Evolutionary conservation across 75 land plant species (phyloP).

Genomic region (Selaginella tamariscina): DNA sequence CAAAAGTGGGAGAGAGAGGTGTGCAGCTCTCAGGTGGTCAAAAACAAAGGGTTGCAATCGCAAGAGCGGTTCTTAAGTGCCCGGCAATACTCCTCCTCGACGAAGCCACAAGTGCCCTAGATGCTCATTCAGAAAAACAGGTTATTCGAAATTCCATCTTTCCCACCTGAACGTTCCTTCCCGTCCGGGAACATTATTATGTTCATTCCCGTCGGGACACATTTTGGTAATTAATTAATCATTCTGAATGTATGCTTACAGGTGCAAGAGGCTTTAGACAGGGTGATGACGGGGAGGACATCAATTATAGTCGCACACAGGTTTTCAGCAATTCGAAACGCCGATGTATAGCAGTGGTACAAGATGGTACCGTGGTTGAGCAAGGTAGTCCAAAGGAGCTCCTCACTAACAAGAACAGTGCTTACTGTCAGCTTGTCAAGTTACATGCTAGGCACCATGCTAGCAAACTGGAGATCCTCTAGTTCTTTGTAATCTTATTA

Average conservation of each 20-base stretch:
- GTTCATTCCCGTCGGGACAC: no score
- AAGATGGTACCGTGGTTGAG: slow-evolving; percentile 23
- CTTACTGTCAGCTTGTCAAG: slow-evolving; percentile 13
- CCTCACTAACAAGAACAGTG: slow-evolving; percentile 8
- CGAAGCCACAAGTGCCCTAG: slow-evolving; percentile 42
- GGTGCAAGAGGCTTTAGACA: slow-evolving; percentile 35
- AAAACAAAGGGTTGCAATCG: slow-evolving; percentile 37
- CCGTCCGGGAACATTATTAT: no score
- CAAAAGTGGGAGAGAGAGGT: slow-evolving; percentile 32
- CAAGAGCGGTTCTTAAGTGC: slow-evolving; percentile 29
- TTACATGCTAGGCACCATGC: neutral
- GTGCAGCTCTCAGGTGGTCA: slow-evolving; percentile 40
- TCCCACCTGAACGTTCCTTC: no score
- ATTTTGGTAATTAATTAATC: no score
- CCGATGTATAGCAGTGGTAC: slow-evolving; percentile 33
- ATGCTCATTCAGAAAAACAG: slow-evolving; percentile 29
- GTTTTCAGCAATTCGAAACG: slow-evolving; percentile 27
- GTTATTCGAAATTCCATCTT: no score
- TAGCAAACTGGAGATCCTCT: neutral
- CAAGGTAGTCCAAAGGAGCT: slow-evolving; percentile 28
- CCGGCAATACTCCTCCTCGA: slow-evolving; percentile 33
- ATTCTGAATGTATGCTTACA: no score
- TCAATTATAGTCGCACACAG: slow-evolving; percentile 31
- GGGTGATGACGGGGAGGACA: slow-evolving; percentile 24
- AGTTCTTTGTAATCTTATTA: no score